phyloP scores from a whole-genome alignment of 495 filamentous ascomycete genomes.

The Lindgomyces ingoldianus region DNA sequence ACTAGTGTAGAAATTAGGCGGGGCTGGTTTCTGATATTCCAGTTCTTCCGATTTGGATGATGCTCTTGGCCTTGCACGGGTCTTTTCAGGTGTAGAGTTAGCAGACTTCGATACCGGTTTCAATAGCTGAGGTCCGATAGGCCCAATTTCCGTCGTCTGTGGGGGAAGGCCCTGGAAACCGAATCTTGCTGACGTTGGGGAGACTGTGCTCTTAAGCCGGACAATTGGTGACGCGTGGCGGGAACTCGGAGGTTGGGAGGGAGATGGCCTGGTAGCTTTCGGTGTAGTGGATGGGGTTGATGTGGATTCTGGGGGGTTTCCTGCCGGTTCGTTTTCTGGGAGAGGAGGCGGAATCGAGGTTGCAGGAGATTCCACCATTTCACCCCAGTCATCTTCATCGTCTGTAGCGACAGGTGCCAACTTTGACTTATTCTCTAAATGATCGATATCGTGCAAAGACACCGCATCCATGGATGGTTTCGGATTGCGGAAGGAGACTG shows the following conservation, averaged over 20 bases:
- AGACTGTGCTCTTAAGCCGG: slow-evolving; percentile 20
- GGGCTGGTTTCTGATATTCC: not conserved
- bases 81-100: not conserved
- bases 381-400: slow-evolving; percentile 49
- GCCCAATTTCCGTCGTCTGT: not conserved
- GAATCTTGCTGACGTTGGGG: slow-evolving; percentile 28
- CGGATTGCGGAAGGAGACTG: too few species aligned
- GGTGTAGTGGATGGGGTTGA: slow-evolving; percentile 12
- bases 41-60: not conserved
- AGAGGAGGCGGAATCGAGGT: not conserved
- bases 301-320: slow-evolving; percentile 12
- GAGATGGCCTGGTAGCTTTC: slow-evolving; percentile 12
- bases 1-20: not conserved
- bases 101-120: not conserved
- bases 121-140: slow-evolving; percentile 21
- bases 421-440: slow-evolving; percentile 15
- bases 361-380: slow-evolving; percentile 45
- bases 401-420: slow-evolving; percentile 7
- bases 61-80: too few species aligned
- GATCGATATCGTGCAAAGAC: slow-evolving; percentile 17
- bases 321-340: not conserved
- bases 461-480: not conserved
- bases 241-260: not conserved
- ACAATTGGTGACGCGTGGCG: slow-evolving; percentile 17
- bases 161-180: slow-evolving; percentile 18